Base-by-base conservation (phyloP, 169 alveolate genomes). In the Eimeria brunetti region DNA sequence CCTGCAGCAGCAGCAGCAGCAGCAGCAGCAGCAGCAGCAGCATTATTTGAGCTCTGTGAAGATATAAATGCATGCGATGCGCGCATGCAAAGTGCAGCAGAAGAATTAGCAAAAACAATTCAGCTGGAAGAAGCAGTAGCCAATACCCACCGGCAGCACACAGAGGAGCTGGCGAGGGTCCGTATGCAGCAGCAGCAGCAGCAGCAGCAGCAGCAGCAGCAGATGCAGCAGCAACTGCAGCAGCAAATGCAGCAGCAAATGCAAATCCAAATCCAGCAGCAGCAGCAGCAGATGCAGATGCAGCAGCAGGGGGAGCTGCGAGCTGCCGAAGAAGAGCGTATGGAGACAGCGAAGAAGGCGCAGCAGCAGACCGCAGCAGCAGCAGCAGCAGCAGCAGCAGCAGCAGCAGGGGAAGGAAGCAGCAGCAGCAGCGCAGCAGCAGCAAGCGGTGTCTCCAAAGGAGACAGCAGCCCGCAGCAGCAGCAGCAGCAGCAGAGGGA, bases 171-270 rank as follows among this genome's bases (percentile, higher is more conserved):
- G 24, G 9, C 41, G 2, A 69, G 46, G 41, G 24, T 51, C 24
- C 64, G 89, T 22, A 36, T n/a, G 89, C 89, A 81, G 89, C 89
- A 49, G 71, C 69, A 81, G 44, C 71, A 12, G 89, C 73, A 81
- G 89, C 64, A 27, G 14, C 69, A 22, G 51, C 64, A 81, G 73
- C 73, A 81, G 41, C 89, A 49, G 18, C 46, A 49, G 49, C n/a
- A 49, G 64, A 46, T 49, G 71, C 46, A 49, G 89, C 38, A 51
- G 49, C 89, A 71, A 20, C 81, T 12, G 81, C 81, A 71, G 16
- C n/a, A 71, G 9, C 22, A 30, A 33, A 12, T 20, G 27, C 81
- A 36, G 89, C 46, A 30, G 89, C 62, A 81, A n/a, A n/a, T n/a
- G n/a, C n/a, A n/a, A n/a, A n/a, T n/a, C n/a, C n/a, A n/a, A n/a